Evolutionary conservation across 1,284 basidiomycete species (phyloP), one percentile per base, ranked within the genome.

Genomic region (Rhodotorula sp.): DNA sequence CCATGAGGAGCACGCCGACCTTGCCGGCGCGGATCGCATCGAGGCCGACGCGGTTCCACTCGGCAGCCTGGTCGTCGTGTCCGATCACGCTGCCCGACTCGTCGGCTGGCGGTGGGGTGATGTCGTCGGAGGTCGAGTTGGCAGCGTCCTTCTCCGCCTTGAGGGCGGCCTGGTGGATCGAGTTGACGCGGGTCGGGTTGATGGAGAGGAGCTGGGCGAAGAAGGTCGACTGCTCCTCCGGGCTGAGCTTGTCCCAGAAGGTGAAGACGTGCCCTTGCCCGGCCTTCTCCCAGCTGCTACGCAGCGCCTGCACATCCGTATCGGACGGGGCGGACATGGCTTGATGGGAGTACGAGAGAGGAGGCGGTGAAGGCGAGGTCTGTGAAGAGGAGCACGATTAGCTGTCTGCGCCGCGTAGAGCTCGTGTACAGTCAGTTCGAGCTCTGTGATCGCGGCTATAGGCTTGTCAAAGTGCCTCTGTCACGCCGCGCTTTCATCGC

Each of bases 1-100:
- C 97, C 90, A 99, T 91, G 78, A 99, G 87, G 45, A 99, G 85
- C 17, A 99, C 94, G 46, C 89, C 97, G 55, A 98, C 93, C 77
- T 93, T 84, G 74, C 92, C 90, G 46, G 87, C 82, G 17, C 89
- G 87, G 77, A 97, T 88, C 64, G 96, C 94, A 58, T 88, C 82
- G 60, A 98, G 84, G 59, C 97, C 97, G 49, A 86, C 84, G 14
- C 82, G 79, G 48, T 88, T 85, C 92, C 93, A 97, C 81, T 88
- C 86, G 44, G 82, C 82, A 72, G 87, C 88, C 77, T 89, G 88
- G 61, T 82, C 84, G 23, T 64, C 49, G 58, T 61, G 66, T 56
- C 84, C 84, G 42, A 90, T 84, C 49, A 86, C 84, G 42, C 87
- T 88, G 66, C 90, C 91, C 62, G 88, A 87, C 13, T 90, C 88